Percentiles rank a stretch among this genome's conserved stretches.
phyloP scores from a whole-genome alignment of 1,284 basidiomycete species.

The Ganoderma sp. region DNA sequence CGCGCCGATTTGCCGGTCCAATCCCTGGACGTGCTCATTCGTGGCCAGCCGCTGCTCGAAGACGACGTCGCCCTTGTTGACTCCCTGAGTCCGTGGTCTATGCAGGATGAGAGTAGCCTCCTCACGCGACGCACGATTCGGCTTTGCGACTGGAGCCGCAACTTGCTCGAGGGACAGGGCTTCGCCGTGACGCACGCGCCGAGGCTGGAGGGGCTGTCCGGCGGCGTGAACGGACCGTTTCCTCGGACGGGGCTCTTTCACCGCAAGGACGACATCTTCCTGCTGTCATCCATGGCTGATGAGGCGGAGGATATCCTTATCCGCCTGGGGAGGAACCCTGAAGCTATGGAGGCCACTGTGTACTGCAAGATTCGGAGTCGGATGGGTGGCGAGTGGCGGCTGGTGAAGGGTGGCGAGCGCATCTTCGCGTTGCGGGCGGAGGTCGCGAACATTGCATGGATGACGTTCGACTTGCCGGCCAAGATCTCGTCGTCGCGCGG shows the following conservation, averaged over 20 bases:
- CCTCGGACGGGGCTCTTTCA: not conserved
- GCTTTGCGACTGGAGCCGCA: constrained; percentile 3
- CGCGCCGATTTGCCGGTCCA: not conserved
- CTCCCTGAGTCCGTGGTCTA: constrained; percentile 3
- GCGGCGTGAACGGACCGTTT: not conserved
- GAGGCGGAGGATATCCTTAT: not conserved
- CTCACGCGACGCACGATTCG: not conserved
- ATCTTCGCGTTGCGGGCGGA: not conserved
- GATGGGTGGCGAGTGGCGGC: not conserved
- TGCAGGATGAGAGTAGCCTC: not conserved
- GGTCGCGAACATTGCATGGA: constrained; percentile 2
- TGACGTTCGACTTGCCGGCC: not conserved
- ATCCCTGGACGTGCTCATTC: not conserved
- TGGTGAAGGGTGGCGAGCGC: not conserved
- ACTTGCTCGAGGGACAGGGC: not conserved
- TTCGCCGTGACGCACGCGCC: not conserved
- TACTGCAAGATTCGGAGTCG: not conserved
- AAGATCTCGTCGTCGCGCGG: not conserved
- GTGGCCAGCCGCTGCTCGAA: constrained; percentile 3
- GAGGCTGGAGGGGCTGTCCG: not conserved
- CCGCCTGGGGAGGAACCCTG: not conserved
- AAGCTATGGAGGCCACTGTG: not conserved
- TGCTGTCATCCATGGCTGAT: not conserved
- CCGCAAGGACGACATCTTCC: constrained; percentile 3
- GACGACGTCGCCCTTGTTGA: not conserved